A percentile compares a stretch with the other conserved stretches of the same genome.
Conservation (phyloP, 495 filamentous ascomycete species). For the Lepidopterella palustris region DNA sequence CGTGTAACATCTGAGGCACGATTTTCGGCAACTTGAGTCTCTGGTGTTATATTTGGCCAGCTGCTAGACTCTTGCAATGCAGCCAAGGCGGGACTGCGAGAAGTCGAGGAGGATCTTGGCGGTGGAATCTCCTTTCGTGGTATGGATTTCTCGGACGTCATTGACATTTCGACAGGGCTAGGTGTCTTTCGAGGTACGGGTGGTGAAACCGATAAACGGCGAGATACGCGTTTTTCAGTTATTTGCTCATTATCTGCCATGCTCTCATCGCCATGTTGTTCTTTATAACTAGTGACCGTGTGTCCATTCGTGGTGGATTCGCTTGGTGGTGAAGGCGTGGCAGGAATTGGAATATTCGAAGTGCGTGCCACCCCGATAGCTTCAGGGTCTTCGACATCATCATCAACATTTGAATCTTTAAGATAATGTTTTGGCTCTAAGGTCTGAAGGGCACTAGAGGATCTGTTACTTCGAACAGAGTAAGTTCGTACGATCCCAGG, state of each 20-base stretch:
- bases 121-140: constrained; percentile 1
- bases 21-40: neutral
- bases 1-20: neutral
- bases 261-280: constrained; percentile 1
- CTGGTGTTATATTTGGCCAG: neutral
- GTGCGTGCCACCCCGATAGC: constrained; percentile 29
- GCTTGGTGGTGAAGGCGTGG: constrained; percentile 11
- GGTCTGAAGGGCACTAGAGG: neutral
- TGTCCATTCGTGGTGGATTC: constrained; percentile 5
- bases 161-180: constrained; percentile 13
- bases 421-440: neutral
- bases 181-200: constrained; percentile 10
- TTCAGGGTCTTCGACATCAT: constrained; percentile 11
- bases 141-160: constrained; percentile 3
- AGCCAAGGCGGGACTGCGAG: constrained; percentile 14
- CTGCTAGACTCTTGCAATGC: constrained; percentile 15
- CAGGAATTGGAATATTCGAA: constrained; percentile 23
- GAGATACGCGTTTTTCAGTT: constrained; percentile 5
- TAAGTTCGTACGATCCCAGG: constrained; percentile 24
- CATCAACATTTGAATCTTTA: constrained; percentile 14
- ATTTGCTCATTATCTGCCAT: neutral
- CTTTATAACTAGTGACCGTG: neutral
- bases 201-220: constrained; percentile 8
- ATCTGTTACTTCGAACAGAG: constrained; percentile 14
- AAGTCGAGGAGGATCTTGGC: constrained; percentile 2